Conservation (phyloP, 331 rosid genomes). For the Phaseolus coccineus region DNA sequence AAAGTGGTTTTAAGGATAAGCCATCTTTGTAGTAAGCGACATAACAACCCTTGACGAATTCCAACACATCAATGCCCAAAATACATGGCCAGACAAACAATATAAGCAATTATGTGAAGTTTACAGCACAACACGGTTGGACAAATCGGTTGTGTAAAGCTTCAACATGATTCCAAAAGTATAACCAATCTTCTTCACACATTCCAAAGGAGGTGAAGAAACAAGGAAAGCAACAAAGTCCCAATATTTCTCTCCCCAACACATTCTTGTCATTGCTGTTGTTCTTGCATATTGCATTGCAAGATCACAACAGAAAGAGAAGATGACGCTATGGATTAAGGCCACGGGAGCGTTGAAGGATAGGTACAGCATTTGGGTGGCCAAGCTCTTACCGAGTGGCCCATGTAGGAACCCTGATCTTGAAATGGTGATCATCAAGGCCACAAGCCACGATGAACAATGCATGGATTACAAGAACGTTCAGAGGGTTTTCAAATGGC, state of each 20-base stretch:
- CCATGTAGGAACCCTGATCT: conserved; percentile 64
- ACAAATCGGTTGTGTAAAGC: not conserved
- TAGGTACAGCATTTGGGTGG: conserved; percentile 64
- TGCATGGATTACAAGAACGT: conserved; percentile 68
- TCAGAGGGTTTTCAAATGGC: conserved; percentile 73
- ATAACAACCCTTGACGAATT: conserved; percentile 43
- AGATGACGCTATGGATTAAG: conserved; percentile 70
- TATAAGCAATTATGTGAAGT: not conserved
- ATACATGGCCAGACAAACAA: not conserved
- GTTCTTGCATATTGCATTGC: not conserved
- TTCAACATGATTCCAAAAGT: conserved; percentile 16
- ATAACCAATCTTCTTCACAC: not conserved
- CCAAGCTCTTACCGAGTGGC: conserved; percentile 56
- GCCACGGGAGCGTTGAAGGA: conserved; percentile 79
- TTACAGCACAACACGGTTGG: conserved; percentile 20
- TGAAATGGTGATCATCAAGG: conserved; percentile 67
- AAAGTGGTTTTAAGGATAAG: conserved; percentile 3
- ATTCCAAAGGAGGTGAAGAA: not conserved
- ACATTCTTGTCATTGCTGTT: not conserved
- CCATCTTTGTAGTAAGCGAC: not conserved
- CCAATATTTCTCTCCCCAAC: not conserved
- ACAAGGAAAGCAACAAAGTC: not conserved
- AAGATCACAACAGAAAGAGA: not conserved
- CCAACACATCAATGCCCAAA: conserved; percentile 28
- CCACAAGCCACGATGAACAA: conserved; percentile 83